Conservation (phyloP, 2,329 filamentous ascomycete species). For the Reticulascus tulasneorum region DNA sequence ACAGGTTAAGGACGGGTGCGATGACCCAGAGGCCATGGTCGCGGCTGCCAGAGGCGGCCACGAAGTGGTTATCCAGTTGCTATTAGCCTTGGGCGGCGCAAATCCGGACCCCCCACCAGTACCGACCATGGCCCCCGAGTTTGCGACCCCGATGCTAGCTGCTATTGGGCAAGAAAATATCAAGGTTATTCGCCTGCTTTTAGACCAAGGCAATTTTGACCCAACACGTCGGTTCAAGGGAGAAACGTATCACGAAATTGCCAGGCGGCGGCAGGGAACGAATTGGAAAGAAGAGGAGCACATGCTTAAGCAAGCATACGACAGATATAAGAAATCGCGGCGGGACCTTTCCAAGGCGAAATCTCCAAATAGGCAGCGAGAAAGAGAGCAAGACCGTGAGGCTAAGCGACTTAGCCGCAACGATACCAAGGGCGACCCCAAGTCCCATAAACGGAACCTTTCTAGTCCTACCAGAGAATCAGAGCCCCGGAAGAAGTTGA, state of each 20-base stretch:
- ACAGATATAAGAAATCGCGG: slow-evolving; percentile 54
- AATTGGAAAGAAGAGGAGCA: slow-evolving; percentile 88
- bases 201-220: slow-evolving; percentile 75
- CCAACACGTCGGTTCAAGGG: slow-evolving; percentile 74
- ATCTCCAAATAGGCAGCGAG: slow-evolving; percentile 42
- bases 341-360: slow-evolving; percentile 46
- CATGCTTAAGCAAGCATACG: slow-evolving; percentile 71
- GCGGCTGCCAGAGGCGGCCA: slow-evolving; percentile 91
- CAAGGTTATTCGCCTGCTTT: slow-evolving; percentile 74
- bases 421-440: slow-evolving; percentile 42
- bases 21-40: slow-evolving; percentile 83
- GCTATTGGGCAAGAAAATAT: slow-evolving; percentile 88
- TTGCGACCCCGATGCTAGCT: slow-evolving; percentile 88
- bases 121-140: slow-evolving; percentile 57
- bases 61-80: slow-evolving; percentile 76
- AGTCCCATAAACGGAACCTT: slow-evolving; percentile 40
- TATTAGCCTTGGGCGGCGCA: slow-evolving; percentile 63
- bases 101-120: slow-evolving; percentile 68
- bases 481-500: slow-evolving; percentile 40
- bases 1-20: slow-evolving; percentile 55
- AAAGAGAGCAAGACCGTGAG: slow-evolving; percentile 37
- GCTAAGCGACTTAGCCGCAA: slow-evolving; percentile 37
- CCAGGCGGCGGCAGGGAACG: slow-evolving; percentile 75
- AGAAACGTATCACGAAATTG: slow-evolving; percentile 82
- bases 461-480: slow-evolving; percentile 46